Base-by-base conservation (phyloP, 805 yeast genomes). In the Kodamaea jinghongensis region DNA sequence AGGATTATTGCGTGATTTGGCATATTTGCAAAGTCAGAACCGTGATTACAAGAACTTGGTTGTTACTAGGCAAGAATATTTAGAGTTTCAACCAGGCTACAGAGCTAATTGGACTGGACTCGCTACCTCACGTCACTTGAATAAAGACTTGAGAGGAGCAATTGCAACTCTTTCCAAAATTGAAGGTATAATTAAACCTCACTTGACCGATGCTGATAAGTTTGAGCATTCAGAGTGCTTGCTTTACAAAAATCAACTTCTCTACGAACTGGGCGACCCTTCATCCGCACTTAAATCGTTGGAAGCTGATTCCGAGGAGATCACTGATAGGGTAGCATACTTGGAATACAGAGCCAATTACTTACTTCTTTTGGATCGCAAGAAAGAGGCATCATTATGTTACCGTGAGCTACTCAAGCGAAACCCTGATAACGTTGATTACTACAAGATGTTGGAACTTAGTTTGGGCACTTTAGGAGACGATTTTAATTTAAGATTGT, bases 71-170 rank as follows among this genome's bases (percentile, higher is more conserved):
- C 79, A 77, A 44, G 70, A 72, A 28, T 81, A 79, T 52, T 72
- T 93, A 60, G 86, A 83, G 51, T 73, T 76, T 17, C 82, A 76
- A 50, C 80, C 93, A 8, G 95, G 95, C 0, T 86, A 79, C 57
- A 76, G 96, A 48, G 89, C 91, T 45, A 86, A 87, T 56, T 90
- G 96, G 96, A 85, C 95, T 1, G 82, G 83, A 0, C 71, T 85
- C 37, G 96, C 96, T 1, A 73, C 88, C 31, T 96, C 97, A 1
- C 87, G 84, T 56, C 86, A 86, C 59, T 69, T 90, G 56, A 78
- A 77, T 57, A 75, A 76, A 17, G 86, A 89, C 53, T 75, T 71
- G 53, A 69, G 67, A 27, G 78, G 77, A 16, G 91, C 96, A 5
- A 81, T 82, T 41, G 76, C 76, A 41, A 85, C 91, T 2, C 72